Evolutionary conservation across 129 eudicot species (phyloP), one percentile per base, ranked within the genome.

Genomic region (Dittrichia graveolens): DNA sequence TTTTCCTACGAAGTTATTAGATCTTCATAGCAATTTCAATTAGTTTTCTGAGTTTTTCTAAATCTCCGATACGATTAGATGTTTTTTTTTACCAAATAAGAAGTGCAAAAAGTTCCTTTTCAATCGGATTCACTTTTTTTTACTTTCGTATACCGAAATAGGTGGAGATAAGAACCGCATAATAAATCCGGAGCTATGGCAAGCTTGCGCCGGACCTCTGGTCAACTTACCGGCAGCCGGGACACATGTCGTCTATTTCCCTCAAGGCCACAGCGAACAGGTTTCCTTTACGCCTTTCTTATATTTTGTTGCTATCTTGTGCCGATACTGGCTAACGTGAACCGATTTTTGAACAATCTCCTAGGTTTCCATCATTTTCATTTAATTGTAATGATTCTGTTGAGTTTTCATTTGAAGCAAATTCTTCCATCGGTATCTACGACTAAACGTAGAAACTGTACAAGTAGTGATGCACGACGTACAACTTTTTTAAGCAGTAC

Each of bases 251-350:
- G 98, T 92, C 69, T 92, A 92, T 80, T 92, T 92, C 67, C 98
- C 98, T 40, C 98, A 93, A 84, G 98, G 98, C 61, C 98, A 93
- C 78, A 87, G 95, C 71, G 98, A 93, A 77, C 98, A 93, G 96
- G 98, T 93, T 47, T 8, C 7, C 1, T 50, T 67, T 67, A 58
- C 41, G 42, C 44, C 14, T 60, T 24, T 9, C 8, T 75, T 11
- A 43, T 6, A 11, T 3, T 34, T 45, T 73, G 70, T 45, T 81
- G 83, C 85, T 77, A 81, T 77, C 63, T 18, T 81, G 80, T 71
- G 79, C 89, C 39, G 54, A 49, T 76, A 3, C 14, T 48, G 37
- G 44, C 57, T 59, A 77, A 56, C 68, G 47, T 72, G 69, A 5
- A 59, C 80, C 67, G 57, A 2, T 48, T 6, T 16, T 19, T 15